Evolutionary conservation across 2,329 filamentous ascomycete species (phyloP).

Genomic region (Nemania abortiva): DNA sequence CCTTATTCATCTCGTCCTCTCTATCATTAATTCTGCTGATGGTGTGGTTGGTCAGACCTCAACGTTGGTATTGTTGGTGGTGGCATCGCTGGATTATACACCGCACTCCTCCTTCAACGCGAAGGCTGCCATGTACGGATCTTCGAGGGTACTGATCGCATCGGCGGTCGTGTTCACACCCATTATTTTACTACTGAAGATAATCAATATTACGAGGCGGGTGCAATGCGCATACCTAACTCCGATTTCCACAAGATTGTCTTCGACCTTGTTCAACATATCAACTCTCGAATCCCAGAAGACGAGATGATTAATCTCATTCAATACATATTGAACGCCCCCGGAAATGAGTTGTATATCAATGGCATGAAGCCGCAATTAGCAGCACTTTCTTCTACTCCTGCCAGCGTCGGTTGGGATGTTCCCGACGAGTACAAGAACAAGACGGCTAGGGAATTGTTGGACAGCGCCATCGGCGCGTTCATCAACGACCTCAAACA

Average conservation of each 20-base stretch:
- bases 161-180: slow-evolving; percentile 36
- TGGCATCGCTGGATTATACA: slow-evolving; percentile 33
- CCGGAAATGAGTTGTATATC: slow-evolving; percentile 22
- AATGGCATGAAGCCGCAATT: neutral
- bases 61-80: slow-evolving; percentile 36
- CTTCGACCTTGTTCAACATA: slow-evolving; percentile 31
- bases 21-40: no score
- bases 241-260: slow-evolving; percentile 29
- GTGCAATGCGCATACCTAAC: slow-evolving; percentile 36
- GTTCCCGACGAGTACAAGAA: slow-evolving; percentile 21
- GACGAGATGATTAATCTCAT: slow-evolving; percentile 34
- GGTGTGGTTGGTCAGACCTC: no score
- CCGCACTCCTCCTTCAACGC: slow-evolving; percentile 31
- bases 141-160: slow-evolving; percentile 28
- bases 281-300: slow-evolving; percentile 25
- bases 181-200: slow-evolving; percentile 27
- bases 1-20: no score
- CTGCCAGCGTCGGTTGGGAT: no score
- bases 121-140: slow-evolving; percentile 34
- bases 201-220: slow-evolving; percentile 36
- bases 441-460: slow-evolving; percentile 27
- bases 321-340: slow-evolving; percentile 31
- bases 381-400: no score
- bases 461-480: slow-evolving; percentile 17
- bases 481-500: slow-evolving; percentile 24